phyloP scores from a whole-genome alignment of 768 basidiomycete genomes.

The Collybiopsis confluens region DNA sequence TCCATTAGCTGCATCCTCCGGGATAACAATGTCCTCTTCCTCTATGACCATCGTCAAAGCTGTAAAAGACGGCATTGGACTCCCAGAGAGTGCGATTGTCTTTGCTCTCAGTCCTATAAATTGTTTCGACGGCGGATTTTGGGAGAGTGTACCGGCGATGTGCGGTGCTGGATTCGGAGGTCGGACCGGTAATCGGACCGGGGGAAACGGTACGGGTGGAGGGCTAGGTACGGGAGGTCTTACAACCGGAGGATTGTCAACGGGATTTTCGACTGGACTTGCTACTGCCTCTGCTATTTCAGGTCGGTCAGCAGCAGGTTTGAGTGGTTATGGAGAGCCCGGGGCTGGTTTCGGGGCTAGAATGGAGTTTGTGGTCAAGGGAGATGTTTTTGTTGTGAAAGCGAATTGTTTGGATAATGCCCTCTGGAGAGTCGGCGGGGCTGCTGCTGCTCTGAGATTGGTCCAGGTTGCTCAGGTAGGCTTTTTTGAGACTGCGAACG shows the following conservation, averaged over 20 bases:
- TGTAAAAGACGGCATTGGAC: conserved; percentile 41
- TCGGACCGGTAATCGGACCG: background rate
- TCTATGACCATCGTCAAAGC: conserved; percentile 41
- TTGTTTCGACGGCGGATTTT: conserved; percentile 15
- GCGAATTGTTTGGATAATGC: conserved; percentile 66
- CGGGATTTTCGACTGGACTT: background rate
- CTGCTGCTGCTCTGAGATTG: conserved; percentile 65
- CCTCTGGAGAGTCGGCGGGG: conserved; percentile 81
- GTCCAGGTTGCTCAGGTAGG: conserved; percentile 73
- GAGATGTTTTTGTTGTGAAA: conserved; percentile 58
- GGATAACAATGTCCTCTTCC: conserved; percentile 4
- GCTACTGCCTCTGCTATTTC: conserved; percentile 5
- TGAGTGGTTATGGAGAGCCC: background rate
- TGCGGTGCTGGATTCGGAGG: background rate
- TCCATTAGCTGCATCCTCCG: background rate
- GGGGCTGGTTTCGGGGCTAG: background rate
- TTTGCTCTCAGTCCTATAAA: conserved; percentile 38
- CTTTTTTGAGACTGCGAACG: conserved; percentile 4
- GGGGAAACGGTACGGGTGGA: background rate
- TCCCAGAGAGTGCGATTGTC: conserved; percentile 32
- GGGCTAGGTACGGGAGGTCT: background rate
- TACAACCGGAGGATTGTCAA: background rate
- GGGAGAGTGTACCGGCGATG: background rate
- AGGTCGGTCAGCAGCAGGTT: conserved; percentile 9
- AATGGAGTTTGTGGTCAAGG: conserved; percentile 29